A percentile compares a stretch with the other conserved stretches of the same genome.
phyloP scores from a whole-genome alignment of 495 filamentous ascomycete genomes.

The Xylaria curta region DNA sequence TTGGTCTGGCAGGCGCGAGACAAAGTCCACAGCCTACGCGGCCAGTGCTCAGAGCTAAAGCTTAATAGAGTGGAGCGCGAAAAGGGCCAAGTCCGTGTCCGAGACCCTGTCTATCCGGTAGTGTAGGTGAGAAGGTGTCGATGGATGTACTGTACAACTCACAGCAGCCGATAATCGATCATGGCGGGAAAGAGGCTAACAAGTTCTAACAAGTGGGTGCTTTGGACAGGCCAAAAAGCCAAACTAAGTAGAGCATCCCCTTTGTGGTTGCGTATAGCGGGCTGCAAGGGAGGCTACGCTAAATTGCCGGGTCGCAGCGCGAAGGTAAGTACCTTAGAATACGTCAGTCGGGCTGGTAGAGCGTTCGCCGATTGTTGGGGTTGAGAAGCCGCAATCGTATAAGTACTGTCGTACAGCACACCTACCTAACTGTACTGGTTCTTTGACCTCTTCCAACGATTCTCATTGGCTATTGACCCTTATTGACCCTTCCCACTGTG shows the following conservation, averaged over 20 bases:
- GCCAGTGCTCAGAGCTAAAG: conserved; percentile 18
- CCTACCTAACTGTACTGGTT: conserved; percentile 14
- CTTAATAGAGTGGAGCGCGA: conserved; percentile 20
- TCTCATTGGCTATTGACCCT: conserved; percentile 12
- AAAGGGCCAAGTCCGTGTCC: conserved; percentile 2
- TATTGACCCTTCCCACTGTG: background rate
- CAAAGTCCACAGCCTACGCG: background rate
- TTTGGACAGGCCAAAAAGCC: background rate
- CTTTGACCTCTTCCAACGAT: conserved; percentile 6
- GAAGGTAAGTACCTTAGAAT: no score
- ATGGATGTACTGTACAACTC: no score
- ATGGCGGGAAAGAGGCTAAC: conserved; percentile 5
- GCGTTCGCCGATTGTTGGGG: background rate
- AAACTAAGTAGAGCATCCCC: conserved; percentile 6
- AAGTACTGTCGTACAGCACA: background rate
- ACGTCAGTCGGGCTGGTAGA: background rate
- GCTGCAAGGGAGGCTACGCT: background rate
- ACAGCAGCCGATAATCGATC: background rate
- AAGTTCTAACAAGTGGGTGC: conserved; percentile 7
- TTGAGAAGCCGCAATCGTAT: conserved; percentile 21
- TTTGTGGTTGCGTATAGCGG: background rate
- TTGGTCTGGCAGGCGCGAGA: conserved; percentile 1
- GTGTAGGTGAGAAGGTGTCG: background rate
- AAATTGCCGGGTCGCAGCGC: background rate
- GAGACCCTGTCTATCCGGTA: background rate